A percentile compares a stretch with the other conserved stretches of the same genome.
These are phyloP conservation scores for Leccinum subrobustum DNA, from an alignment of 1,284 basidiomycete genomes.

Conservation along the genomic window DNA sequence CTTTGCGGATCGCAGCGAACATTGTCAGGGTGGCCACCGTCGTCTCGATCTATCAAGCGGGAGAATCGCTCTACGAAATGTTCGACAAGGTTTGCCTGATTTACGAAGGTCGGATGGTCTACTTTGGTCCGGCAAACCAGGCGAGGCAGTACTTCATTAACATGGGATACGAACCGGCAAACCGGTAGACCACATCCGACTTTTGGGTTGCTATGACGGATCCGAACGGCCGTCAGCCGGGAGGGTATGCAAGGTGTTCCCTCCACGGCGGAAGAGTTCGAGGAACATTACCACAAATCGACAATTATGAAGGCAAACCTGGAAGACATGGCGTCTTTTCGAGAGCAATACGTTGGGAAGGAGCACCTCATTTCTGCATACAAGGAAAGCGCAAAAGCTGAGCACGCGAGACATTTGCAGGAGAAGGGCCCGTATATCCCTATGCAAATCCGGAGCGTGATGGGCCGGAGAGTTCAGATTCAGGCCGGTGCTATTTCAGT, in stretches of 20 bases:
- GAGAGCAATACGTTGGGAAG: slow-evolving; percentile 37
- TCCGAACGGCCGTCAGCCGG: slow-evolving; percentile 51
- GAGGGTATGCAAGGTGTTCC: slow-evolving; percentile 53
- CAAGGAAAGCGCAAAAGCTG: slow-evolving; percentile 47
- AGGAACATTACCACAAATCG: slow-evolving; percentile 37
- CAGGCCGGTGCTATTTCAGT: slow-evolving; percentile 53
- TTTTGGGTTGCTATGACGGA: slow-evolving; percentile 67
- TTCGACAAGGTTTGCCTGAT: slow-evolving; percentile 75
- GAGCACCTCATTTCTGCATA: slow-evolving; percentile 41
- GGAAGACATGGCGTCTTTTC: slow-evolving; percentile 38
- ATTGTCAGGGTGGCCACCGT: slow-evolving; percentile 53
- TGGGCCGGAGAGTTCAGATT: slow-evolving; percentile 68
- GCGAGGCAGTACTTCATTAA: slow-evolving; percentile 66
- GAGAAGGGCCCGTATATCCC: slow-evolving; percentile 47
- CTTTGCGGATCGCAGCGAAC: slow-evolving; percentile 62
- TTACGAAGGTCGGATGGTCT: slow-evolving; percentile 71
- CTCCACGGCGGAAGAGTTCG: slow-evolving; percentile 62
- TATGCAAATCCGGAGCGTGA: slow-evolving; percentile 68
- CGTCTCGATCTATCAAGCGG: slow-evolving; percentile 72
- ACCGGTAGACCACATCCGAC: slow-evolving; percentile 67
- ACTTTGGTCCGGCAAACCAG: slow-evolving; percentile 61
- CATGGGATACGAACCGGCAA: slow-evolving; percentile 63
- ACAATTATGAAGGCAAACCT: slow-evolving; percentile 29
- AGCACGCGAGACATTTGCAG: slow-evolving; percentile 45
- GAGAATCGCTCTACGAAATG: slow-evolving; percentile 48